These are phyloP conservation scores for Striga hermonthica DNA, from an alignment of 305 asterid species.

Conservation along the genomic window DNA sequence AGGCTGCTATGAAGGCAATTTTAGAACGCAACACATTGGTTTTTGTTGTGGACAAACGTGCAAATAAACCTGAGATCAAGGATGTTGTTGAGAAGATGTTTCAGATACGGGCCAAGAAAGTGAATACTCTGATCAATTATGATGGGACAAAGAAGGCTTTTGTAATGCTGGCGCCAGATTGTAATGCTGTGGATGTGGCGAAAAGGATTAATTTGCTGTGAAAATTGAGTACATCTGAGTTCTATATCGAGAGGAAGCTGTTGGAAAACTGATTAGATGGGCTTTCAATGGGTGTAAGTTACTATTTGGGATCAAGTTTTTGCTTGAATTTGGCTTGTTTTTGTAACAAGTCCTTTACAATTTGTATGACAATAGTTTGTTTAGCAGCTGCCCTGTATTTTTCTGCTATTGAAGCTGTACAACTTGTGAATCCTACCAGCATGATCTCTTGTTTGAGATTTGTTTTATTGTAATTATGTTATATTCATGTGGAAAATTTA, in stretches of 20 bases:
- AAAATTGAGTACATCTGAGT: not conserved
- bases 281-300: too few species aligned
- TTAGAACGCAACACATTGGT: constrained; percentile 44
- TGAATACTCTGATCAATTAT: constrained; percentile 45
- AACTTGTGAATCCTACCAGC: too few species aligned
- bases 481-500: too few species aligned
- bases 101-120: constrained; percentile 40
- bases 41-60: constrained; percentile 51
- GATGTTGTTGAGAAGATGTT: constrained; percentile 42
- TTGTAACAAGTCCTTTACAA: not conserved
- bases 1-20: constrained; percentile 41
- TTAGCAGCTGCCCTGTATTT: not conserved
- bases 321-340: not conserved
- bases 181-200: constrained; percentile 48
- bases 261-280: too few species aligned
- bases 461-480: too few species aligned
- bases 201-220: constrained; percentile 43
- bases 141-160: constrained; percentile 54
- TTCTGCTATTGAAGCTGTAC: not conserved
- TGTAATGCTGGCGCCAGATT: constrained; percentile 38
- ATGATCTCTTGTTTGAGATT: too few species aligned
- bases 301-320: too few species aligned
- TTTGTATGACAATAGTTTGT: not conserved
- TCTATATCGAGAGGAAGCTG: too few species aligned
- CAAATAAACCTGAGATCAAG: constrained; percentile 52